Evolutionary conservation across 2,329 filamentous ascomycete genomes (phyloP), one percentile per base, ranked within the genome.

Genomic region (Stromatinia cepivora): DNA sequence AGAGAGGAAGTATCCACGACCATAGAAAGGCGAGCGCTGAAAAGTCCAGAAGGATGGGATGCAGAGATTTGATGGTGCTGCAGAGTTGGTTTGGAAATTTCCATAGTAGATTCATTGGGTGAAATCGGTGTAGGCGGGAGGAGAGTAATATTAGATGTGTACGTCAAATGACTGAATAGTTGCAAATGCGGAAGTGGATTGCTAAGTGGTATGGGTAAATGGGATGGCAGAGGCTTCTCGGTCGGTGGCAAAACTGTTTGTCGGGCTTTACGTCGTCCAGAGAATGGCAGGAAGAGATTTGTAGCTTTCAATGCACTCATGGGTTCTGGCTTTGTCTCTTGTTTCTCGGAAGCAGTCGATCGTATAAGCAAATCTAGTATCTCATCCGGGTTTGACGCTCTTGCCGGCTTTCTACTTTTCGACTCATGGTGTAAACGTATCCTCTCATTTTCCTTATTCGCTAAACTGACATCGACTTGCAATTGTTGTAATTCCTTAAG

Each of bases 181-280:
- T 90, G 86, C 0, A 94, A 82, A 72, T 90, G 93, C 0, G 90
- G 87, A 3, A 91, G 80, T 63, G 90, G 87, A 70, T 93, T 87
- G 0, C 84, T 81, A 1, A 90, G 83, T 0, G 86, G 83, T 80
- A 93, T 83, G 1, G 83, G 83, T 1, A 88, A 85, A 75, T 94
- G 91, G 1, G 90, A 91, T 10, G 84, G 81, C 0, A 85, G 77
- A 2, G 82, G 80, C 31, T 79, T 78, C 7, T 80, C 76, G 4
- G 81, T 75, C 5, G 81, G 76, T 15, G 79, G 77, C 15, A 77
- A 67, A 42, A 74, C 72, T 0, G 78, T 73, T 4, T 74, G 71
- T n/a, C 77, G 66, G 57, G 31, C 53, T 59, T 71, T 70, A 28
- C 74, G 73, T 13, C 73, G 71, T 34, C 72, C 70, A 34, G 71